Evolutionary conservation across 1,139 yeast species (phyloP).

Genomic region (Suhomyces coccinellae): DNA sequence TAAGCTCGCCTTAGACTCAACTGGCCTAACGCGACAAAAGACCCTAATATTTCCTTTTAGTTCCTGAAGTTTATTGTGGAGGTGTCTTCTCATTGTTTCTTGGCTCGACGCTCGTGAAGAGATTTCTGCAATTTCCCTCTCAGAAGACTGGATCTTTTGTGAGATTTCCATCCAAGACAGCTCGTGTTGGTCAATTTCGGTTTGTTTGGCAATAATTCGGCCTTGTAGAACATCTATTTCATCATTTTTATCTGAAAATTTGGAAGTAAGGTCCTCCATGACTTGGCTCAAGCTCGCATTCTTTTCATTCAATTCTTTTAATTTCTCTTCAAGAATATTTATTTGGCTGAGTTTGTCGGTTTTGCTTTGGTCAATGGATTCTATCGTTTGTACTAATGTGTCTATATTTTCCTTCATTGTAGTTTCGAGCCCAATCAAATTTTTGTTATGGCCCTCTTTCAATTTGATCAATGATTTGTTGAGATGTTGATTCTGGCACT

Average conservation of each 20-base stretch:
- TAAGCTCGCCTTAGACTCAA: conserved; percentile 25
- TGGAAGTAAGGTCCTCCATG: conserved; percentile 14
- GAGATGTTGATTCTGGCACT: conserved; percentile 21
- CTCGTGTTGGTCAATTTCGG: conserved; percentile 12
- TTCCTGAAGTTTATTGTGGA: conserved; percentile 80
- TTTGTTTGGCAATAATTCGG: conserved; percentile 14
- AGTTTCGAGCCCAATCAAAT: conserved; percentile 20
- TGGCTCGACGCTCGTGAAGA: conserved; percentile 25
- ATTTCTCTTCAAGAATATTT: conserved; percentile 3
- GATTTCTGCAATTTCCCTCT: conserved; percentile 19
- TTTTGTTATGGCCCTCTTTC: conserved; percentile 28
- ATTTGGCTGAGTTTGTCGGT: conserved; percentile 7
- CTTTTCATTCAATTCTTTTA: conserved; percentile 7
- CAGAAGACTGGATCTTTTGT: conserved; percentile 8
- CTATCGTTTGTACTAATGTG: conserved; percentile 18
- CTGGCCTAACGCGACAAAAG: conserved; percentile 81
- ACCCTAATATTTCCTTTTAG: conserved; percentile 91
- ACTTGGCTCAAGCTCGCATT: conserved; percentile 7
- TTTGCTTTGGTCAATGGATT: conserved; percentile 12
- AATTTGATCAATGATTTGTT: conserved; percentile 28
- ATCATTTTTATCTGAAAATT: conserved; percentile 19
- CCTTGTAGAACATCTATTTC: conserved; percentile 23
- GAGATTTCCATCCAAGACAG: conserved; percentile 3
- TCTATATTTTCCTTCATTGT: conserved; percentile 25
- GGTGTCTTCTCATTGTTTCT: conserved; percentile 51